Conservation (phyloP, 768 basidiomycete species). For the Steccherinum ochraceum region DNA sequence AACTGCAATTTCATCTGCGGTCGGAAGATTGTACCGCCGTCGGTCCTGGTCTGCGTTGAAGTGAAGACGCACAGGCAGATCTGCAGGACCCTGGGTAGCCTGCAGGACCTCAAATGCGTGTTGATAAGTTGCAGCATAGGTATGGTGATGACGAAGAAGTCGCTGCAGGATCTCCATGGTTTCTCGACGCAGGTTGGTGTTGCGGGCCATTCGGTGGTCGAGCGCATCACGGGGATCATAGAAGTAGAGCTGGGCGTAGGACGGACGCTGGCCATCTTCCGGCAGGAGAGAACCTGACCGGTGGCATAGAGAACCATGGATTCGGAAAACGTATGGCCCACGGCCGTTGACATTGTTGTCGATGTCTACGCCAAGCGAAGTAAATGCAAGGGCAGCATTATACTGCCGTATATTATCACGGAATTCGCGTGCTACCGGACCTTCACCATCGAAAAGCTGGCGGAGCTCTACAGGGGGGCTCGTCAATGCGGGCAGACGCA, state of each 20-base stretch:
- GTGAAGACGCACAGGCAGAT: conserved; percentile 9
- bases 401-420: conserved; percentile 32
- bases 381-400: conserved; percentile 36
- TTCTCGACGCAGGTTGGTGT: conserved; percentile 4
- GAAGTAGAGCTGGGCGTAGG: conserved; percentile 37
- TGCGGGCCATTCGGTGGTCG: conserved; percentile 12
- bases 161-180: conserved; percentile 11
- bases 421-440: conserved; percentile 19
- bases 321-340: conserved; percentile 28
- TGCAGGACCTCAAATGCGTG: conserved; percentile 11
- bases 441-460: conserved; percentile 13
- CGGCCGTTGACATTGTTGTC: conserved; percentile 23
- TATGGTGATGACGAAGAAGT: conserved; percentile 8
- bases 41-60: conserved; percentile 18
- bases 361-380: conserved; percentile 26
- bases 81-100: not conserved
- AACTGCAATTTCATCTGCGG: conserved; percentile 35
- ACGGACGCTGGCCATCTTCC: conserved; percentile 11
- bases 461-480: conserved; percentile 20
- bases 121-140: conserved; percentile 8
- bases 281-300: conserved; percentile 27
- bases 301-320: conserved; percentile 33
- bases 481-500: conserved; percentile 18
- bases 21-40: conserved; percentile 38
- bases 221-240: conserved; percentile 32